Conservation (phyloP, 129 eudicot genomes). For the Ambrosia trifida region DNA sequence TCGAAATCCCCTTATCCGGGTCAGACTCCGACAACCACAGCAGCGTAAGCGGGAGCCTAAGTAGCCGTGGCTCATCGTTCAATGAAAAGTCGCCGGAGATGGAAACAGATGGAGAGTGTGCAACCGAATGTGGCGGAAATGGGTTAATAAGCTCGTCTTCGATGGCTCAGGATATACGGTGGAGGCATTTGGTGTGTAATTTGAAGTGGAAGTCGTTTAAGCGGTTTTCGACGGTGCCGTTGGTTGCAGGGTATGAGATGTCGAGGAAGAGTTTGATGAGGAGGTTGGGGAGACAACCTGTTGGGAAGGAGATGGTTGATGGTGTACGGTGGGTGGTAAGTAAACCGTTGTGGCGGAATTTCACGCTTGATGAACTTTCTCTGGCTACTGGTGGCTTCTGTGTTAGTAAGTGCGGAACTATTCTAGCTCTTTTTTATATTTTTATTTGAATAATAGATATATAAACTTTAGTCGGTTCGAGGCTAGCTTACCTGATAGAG, state of each 20-base stretch:
- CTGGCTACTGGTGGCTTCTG: slow-evolving; percentile 70
- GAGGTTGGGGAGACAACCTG: slow-evolving; percentile 46
- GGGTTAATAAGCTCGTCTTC: slow-evolving; percentile 17
- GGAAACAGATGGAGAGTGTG: slow-evolving; percentile 10
- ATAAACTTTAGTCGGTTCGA: no score
- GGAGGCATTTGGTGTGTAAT: slow-evolving; percentile 51
- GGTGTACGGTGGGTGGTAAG: slow-evolving; percentile 42
- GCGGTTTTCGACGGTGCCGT: slow-evolving; percentile 51
- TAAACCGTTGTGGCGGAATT: slow-evolving; percentile 94
- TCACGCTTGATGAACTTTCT: slow-evolving; percentile 55
- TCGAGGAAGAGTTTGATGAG: slow-evolving; percentile 51
- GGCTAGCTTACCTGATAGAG: no score
- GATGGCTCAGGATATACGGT: slow-evolving; percentile 30
- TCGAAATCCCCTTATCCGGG: slow-evolving; percentile 54
- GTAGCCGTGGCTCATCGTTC: slow-evolving; percentile 45
- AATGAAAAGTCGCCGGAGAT: slow-evolving; percentile 30
- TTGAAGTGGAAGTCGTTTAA: slow-evolving; percentile 50
- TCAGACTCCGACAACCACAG: slow-evolving; percentile 65
- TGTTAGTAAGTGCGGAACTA: slow-evolving; percentile 42
- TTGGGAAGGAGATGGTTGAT: slow-evolving; percentile 38
- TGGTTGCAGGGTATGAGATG: slow-evolving; percentile 46
- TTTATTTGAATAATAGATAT: background rate
- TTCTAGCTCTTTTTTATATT: background rate
- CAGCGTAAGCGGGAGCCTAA: slow-evolving; percentile 39
- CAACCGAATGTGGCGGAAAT: slow-evolving; percentile 10